Evolutionary conservation across 2,329 filamentous ascomycete genomes (phyloP).

Genomic region (Falciphora oryzae): DNA sequence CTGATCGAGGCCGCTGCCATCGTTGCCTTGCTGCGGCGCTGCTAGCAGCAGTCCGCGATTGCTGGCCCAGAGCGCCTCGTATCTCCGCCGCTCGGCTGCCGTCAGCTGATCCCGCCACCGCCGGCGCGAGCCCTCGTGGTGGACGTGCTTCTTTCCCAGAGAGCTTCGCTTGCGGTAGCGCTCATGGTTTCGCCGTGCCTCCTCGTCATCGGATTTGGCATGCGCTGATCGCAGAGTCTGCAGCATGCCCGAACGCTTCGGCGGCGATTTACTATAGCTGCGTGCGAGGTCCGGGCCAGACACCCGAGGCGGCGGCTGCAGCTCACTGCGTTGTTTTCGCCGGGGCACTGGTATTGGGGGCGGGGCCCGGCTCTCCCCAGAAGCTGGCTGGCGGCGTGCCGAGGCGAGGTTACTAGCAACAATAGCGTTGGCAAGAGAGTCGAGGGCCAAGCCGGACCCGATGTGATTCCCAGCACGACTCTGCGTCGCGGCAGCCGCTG

Average conservation of each 20-base stretch:
- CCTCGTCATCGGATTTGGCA: slow-evolving; percentile 46
- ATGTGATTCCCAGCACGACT: background rate
- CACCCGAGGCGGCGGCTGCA: slow-evolving; percentile 10
- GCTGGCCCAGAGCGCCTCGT: slow-evolving; percentile 80
- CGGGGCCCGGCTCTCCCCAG: slow-evolving; percentile 31
- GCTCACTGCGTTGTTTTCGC: slow-evolving; percentile 16
- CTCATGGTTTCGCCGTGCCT: slow-evolving; percentile 44
- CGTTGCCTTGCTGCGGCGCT: background rate
- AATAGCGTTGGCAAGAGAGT: slow-evolving; percentile 67
- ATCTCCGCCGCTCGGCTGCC: slow-evolving; percentile 66
- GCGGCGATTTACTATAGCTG: slow-evolving; percentile 30
- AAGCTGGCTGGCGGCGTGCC: slow-evolving; percentile 38
- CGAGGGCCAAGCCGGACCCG: slow-evolving; percentile 35
- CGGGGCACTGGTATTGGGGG: slow-evolving; percentile 31
- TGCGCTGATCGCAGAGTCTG: slow-evolving; percentile 59
- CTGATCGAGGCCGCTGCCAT: background rate
- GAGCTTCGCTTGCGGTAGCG: slow-evolving; percentile 31
- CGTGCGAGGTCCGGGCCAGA: background rate
- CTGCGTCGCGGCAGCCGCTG: too few relatives aligned
- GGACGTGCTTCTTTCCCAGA: slow-evolving; percentile 57
- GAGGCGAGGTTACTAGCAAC: slow-evolving; percentile 69
- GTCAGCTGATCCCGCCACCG: slow-evolving; percentile 74
- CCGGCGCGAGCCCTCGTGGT: slow-evolving; percentile 69
- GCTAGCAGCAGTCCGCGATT: slow-evolving; percentile 57
- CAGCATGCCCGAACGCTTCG: slow-evolving; percentile 48